Percentiles rank a stretch among this genome's conserved stretches.
These are phyloP conservation scores for Albugo laibachii DNA, from an alignment of 352 stramenopile genomes.

Conservation along the genomic window DNA sequence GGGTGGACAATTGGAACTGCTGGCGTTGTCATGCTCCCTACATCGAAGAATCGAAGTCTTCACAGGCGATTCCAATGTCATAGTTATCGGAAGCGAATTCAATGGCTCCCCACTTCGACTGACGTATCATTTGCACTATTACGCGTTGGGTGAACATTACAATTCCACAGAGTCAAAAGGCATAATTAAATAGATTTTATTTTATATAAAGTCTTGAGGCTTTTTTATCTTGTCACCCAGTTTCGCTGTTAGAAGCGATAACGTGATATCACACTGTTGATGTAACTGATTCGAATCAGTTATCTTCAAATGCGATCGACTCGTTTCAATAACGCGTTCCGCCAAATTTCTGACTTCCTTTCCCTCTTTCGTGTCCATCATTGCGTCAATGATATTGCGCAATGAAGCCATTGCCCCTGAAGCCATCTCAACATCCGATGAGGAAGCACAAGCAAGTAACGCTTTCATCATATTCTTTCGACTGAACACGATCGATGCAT, in stretches of 20 bases:
- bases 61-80: conserved; percentile 59
- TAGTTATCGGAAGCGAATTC: conserved; percentile 83
- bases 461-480: conserved; percentile 23
- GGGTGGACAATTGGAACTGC: conserved; percentile 93
- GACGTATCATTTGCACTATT: conserved; percentile 95
- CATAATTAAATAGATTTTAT: background rate
- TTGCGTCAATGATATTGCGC: conserved; percentile 36
- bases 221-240: too few species aligned
- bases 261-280: too few species aligned
- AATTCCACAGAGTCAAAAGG: conserved; percentile 77
- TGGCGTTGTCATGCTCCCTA: conserved; percentile 78
- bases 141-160: conserved; percentile 97
- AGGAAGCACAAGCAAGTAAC: conserved; percentile 22
- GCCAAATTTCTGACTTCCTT: too few species aligned
- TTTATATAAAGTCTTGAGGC: conserved; percentile 1
- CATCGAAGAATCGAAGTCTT: conserved; percentile 85
- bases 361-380: conserved; percentile 3
- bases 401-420: conserved; percentile 43
- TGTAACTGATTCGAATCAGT: too few species aligned
- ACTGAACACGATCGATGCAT: conserved; percentile 22
- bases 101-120: conserved; percentile 70
- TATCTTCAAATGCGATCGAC: too few species aligned
- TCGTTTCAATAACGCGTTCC: too few species aligned
- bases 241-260: too few species aligned
- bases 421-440: conserved; percentile 40